Conservation (phyloP, 2,329 filamentous ascomycete species). For the Calonectria fujianensis region DNA sequence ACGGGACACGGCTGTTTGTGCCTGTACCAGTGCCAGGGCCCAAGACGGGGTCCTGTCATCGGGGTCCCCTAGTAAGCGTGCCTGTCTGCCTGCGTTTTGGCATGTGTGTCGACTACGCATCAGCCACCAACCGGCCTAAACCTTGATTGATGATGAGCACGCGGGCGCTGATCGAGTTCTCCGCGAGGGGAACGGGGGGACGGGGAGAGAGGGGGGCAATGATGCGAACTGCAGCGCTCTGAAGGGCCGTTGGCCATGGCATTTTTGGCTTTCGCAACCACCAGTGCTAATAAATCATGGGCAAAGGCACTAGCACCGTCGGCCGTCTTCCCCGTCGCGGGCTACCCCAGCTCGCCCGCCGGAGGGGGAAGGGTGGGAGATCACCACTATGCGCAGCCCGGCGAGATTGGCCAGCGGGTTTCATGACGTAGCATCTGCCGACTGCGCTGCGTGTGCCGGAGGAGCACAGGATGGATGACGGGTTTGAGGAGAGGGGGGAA, state of each 20-base stretch:
- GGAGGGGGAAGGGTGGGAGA: constrained; percentile 38
- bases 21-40: not conserved
- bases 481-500: not conserved
- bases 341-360: constrained; percentile 23
- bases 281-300: constrained; percentile 9
- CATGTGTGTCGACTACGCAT: constrained; percentile 29
- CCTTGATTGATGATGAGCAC: constrained; percentile 47
- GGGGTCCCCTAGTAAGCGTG: constrained; percentile 12
- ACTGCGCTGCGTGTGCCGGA: not conserved
- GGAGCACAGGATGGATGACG: not conserved
- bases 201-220: not conserved
- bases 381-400: constrained; percentile 46
- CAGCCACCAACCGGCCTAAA: constrained; percentile 45
- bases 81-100: constrained; percentile 13
- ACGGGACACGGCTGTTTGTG: constrained; percentile 24
- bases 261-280: constrained; percentile 18
- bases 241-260: constrained; percentile 17
- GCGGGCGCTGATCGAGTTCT: constrained; percentile 46
- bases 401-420: constrained; percentile 50
- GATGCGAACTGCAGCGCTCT: not conserved
- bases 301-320: constrained; percentile 2
- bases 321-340: constrained; percentile 20
- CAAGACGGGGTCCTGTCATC: constrained; percentile 4
- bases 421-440: constrained; percentile 50
- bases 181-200: constrained; percentile 21